phyloP scores from a whole-genome alignment of 352 stramenopile genomes.

The Albugo laibachii region DNA sequence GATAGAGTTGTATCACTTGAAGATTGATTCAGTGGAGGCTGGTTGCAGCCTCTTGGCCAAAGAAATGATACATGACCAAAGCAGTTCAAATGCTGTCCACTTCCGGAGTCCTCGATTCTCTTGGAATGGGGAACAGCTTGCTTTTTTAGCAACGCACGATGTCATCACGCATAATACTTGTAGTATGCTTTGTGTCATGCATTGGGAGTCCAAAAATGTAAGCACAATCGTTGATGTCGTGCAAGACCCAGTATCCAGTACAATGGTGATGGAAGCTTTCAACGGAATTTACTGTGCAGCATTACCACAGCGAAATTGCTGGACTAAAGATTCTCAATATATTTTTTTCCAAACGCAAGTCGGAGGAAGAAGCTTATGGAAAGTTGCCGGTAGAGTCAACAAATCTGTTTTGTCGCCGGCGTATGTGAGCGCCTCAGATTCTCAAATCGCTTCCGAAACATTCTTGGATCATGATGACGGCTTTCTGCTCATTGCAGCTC shows the following conservation, averaged over 20 bases:
- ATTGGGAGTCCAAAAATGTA: slow-evolving; percentile 40
- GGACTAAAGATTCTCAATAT: slow-evolving; percentile 28
- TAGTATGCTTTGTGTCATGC: slow-evolving; percentile 33
- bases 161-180: slow-evolving; percentile 57
- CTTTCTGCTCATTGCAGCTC: slow-evolving; percentile 23
- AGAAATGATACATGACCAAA: too few relatives aligned
- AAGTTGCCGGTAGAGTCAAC: slow-evolving; percentile 33
- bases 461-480: slow-evolving; percentile 28
- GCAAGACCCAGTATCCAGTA: slow-evolving; percentile 19
- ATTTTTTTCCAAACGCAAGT: slow-evolving; percentile 57
- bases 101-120: slow-evolving; percentile 45
- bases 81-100: not conserved
- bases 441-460: slow-evolving; percentile 19
- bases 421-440: slow-evolving; percentile 21
- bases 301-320: slow-evolving; percentile 20
- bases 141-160: slow-evolving; percentile 46
- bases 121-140: slow-evolving; percentile 34
- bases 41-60: slow-evolving; percentile 13
- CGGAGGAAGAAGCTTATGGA: slow-evolving; percentile 41
- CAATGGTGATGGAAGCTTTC: slow-evolving; percentile 19
- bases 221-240: slow-evolving; percentile 42
- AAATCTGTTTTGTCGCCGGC: slow-evolving; percentile 22
- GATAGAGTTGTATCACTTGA: slow-evolving; percentile 36
- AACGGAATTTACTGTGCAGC: slow-evolving; percentile 47
- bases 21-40: slow-evolving; percentile 14